These are phyloP conservation scores for Ambrosiella xylebori DNA, from an alignment of 2,329 filamentous ascomycete genomes.

Conservation along the genomic window DNA sequence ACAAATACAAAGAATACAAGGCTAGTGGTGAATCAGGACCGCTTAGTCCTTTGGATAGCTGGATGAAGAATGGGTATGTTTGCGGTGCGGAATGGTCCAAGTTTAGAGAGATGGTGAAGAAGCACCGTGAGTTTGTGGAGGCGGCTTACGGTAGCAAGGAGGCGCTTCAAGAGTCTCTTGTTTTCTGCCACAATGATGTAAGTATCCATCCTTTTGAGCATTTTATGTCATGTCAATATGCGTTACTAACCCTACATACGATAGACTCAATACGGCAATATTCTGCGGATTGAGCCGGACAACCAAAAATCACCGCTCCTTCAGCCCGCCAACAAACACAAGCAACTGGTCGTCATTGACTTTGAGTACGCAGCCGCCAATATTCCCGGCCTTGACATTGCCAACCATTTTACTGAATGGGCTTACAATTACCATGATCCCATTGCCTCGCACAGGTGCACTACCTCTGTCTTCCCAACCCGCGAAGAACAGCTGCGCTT, in stretches of 20 bases:
- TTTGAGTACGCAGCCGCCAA: slow-evolving; percentile 96
- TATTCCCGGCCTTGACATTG: slow-evolving; percentile 72
- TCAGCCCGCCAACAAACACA: slow-evolving; percentile 81
- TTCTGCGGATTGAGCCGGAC: slow-evolving; percentile 54
- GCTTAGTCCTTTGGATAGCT: slow-evolving; percentile 26
- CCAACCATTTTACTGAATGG: slow-evolving; percentile 98
- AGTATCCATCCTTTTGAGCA: slow-evolving; percentile 19
- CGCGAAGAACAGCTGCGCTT: slow-evolving; percentile 70
- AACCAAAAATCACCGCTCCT: slow-evolving; percentile 71
- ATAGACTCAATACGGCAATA: slow-evolving; percentile 95
- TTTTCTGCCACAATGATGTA: slow-evolving; percentile 97
- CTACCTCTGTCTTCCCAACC: slow-evolving; percentile 54
- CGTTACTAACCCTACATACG: neutral
- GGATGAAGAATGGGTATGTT: slow-evolving; percentile 56
- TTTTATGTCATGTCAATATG: neutral
- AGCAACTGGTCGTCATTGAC: slow-evolving; percentile 91
- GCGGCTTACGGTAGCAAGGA: slow-evolving; percentile 50
- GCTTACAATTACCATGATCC: slow-evolving; percentile 90
- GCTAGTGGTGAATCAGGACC: slow-evolving; percentile 8
- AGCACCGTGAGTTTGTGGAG: slow-evolving; percentile 60
- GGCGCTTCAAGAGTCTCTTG: slow-evolving; percentile 54
- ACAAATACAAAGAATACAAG: slow-evolving; percentile 36
- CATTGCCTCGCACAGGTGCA: slow-evolving; percentile 46
- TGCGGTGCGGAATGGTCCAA: slow-evolving; percentile 69
- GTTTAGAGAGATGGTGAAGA: slow-evolving; percentile 59